Base-by-base conservation (phyloP, 23 red algal species). In the Cyanidioschyzon merolae region DNA sequence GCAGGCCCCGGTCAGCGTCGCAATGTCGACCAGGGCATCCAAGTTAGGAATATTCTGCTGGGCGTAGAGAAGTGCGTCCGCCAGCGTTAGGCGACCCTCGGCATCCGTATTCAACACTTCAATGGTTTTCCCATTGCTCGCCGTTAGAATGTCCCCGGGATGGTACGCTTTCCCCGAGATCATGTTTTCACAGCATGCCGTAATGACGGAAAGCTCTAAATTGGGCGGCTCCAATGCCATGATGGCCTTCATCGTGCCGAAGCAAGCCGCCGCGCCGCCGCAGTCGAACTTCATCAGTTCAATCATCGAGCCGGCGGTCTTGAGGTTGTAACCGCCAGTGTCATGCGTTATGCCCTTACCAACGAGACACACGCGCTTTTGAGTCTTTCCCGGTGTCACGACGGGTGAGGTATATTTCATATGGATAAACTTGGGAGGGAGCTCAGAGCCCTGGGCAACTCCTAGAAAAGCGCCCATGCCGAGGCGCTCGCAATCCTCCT, bases 251-350 rank as follows among this genome's bases (percentile, higher is more conserved):
- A 88, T 88, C 1, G 94, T 77, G 18, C 94, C 94, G 3, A 98
- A 77, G 39, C 81, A 79, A 29, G 89, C 84, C 26, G 80, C 94
- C 39, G 81, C 77, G 1, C 94, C 94, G 40, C 94, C 94, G 87
- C 90, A 90, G 50, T 98, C 94, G 58, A 91, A 92, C 83, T 98
- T 98, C 94, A 98, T 98, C 85, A 90, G 38, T 50, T 91, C 88
- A 77, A 98, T 98, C 86, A 89, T 95, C 51, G 78, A 81, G 58
- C 80, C 80, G 0, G 67, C 75, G 3, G 80, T 76, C 80, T 98
- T 98, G 80, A 98, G 27, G 79, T 98, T 98, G 77, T 90, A 91
- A 26, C 94, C 94, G 50, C 94, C 94, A 15, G 94, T 88, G 75
- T 98, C 94, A 71, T 88, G 87, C 27, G 88, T 91, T 37, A 98